A percentile compares a stretch with the other conserved stretches of the same genome.
phyloP scores from a whole-genome alignment of 345 rosid species.

The Jatropha curcas region DNA sequence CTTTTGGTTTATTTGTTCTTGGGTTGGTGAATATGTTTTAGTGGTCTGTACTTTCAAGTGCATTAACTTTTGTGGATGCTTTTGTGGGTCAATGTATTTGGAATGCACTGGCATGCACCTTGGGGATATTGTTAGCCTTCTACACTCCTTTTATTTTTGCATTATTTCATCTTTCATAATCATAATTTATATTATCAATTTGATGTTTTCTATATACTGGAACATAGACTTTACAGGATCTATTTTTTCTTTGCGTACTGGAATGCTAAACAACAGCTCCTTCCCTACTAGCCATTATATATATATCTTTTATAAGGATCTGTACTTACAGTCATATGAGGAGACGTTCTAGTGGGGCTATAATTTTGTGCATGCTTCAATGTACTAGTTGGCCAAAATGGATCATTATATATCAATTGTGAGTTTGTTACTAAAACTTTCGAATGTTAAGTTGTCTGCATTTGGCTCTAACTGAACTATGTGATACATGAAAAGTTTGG shows the following conservation, averaged over 20 bases:
- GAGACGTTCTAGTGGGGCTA: too few species aligned
- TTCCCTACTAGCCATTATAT: too few species aligned
- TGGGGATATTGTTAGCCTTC: not conserved
- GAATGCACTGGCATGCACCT: not conserved
- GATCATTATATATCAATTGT: not conserved
- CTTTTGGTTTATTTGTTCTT: not conserved
- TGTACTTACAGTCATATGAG: too few species aligned
- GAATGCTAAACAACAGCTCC: not conserved
- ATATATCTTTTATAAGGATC: too few species aligned
- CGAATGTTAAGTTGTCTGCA: not conserved
- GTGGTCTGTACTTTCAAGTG: not conserved
- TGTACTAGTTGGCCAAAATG: not conserved
- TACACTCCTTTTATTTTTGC: not conserved
- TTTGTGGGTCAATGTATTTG: not conserved
- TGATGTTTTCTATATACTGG: too few species aligned
- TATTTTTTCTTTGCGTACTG: not conserved
- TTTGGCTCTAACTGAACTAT: not conserved
- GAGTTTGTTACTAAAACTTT: not conserved
- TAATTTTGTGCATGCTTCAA: not conserved
- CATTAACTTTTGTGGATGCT: too few species aligned
- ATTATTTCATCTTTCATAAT: not conserved
- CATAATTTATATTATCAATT: not conserved
- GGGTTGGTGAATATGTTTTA: not conserved
- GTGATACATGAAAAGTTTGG: not conserved
- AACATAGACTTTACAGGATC: not conserved